These are phyloP conservation scores for Scleromitrula shiraiana DNA, from an alignment of 2,329 filamentous ascomycete genomes.

Conservation along the genomic window DNA sequence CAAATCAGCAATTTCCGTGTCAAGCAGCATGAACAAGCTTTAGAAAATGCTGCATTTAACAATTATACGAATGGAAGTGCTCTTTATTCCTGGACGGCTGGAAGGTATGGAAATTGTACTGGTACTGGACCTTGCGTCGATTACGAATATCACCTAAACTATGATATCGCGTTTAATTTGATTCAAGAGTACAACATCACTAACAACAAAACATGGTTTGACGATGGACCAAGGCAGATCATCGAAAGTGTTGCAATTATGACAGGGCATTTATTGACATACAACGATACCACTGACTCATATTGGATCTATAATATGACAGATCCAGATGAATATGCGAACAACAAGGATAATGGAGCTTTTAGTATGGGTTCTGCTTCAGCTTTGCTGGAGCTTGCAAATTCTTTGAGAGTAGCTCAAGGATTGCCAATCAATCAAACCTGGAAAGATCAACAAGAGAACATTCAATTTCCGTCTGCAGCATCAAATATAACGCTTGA, in stretches of 20 bases:
- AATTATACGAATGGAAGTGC: slow-evolving; percentile 49
- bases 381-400: slow-evolving; percentile 41
- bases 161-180: slow-evolving; percentile 53
- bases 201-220: slow-evolving; percentile 29
- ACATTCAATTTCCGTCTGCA: slow-evolving; percentile 47
- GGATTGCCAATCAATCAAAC: slow-evolving; percentile 41
- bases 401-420: slow-evolving; percentile 17
- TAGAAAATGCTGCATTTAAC: slow-evolving; percentile 53
- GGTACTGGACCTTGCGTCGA: slow-evolving; percentile 56
- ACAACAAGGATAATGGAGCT: slow-evolving; percentile 49
- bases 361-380: slow-evolving; percentile 46
- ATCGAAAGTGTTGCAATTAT: slow-evolving; percentile 56
- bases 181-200: slow-evolving; percentile 29
- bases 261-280: slow-evolving; percentile 50
- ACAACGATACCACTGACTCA: slow-evolving; percentile 46
- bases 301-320: slow-evolving; percentile 55
- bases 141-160: slow-evolving; percentile 65
- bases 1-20: slow-evolving; percentile 58
- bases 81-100: slow-evolving; percentile 61
- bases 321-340: slow-evolving; percentile 45
- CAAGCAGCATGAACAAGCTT: slow-evolving; percentile 49
- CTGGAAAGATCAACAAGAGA: slow-evolving; percentile 47
- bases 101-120: slow-evolving; percentile 61
- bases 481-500: slow-evolving; percentile 54
- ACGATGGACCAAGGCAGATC: slow-evolving; percentile 48